Conservation (phyloP, 805 yeast species). For the Ogataea minuta region DNA sequence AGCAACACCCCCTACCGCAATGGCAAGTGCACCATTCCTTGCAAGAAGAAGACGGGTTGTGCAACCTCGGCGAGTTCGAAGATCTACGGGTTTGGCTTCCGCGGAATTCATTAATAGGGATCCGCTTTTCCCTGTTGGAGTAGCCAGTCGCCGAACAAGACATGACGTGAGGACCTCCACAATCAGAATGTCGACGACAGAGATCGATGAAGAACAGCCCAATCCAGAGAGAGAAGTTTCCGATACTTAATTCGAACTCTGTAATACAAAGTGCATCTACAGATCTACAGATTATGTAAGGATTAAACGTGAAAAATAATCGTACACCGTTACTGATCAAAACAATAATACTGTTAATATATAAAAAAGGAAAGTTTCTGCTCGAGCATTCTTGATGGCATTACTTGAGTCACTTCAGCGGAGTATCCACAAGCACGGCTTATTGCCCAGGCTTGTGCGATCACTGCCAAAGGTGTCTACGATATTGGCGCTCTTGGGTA, state of each 20-base stretch:
- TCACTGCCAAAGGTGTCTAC: constrained; percentile 44
- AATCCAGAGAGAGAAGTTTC: constrained; percentile 1
- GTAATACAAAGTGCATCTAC: constrained; percentile 3
- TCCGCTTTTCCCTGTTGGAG: constrained; percentile 44
- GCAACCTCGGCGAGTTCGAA: constrained; percentile 8
- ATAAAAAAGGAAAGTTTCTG: not conserved
- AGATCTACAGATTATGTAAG: not conserved
- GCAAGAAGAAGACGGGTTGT: constrained; percentile 11
- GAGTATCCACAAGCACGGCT: constrained; percentile 41
- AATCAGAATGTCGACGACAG: constrained; percentile 3
- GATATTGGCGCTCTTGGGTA: constrained; percentile 44
- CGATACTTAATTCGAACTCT: constrained; percentile 3
- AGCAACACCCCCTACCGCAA: constrained; percentile 5
- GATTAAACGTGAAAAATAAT: too few species aligned
- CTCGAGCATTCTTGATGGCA: constrained; percentile 37
- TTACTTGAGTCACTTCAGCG: constrained; percentile 45
- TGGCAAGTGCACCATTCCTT: constrained; percentile 2
- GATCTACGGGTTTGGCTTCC: constrained; percentile 10
- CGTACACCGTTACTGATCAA: too few species aligned
- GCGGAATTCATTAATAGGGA: constrained; percentile 22
- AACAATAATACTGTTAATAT: not conserved
- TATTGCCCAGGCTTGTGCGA: constrained; percentile 44
- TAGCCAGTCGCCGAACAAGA: constrained; percentile 46
- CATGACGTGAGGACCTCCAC: constrained; percentile 42
- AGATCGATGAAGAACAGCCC: constrained; percentile 4